Percentiles rank a stretch among this genome's conserved stretches.
These are phyloP conservation scores for Candida alai DNA, from an alignment of 805 yeast genomes.

Conservation along the genomic window DNA sequence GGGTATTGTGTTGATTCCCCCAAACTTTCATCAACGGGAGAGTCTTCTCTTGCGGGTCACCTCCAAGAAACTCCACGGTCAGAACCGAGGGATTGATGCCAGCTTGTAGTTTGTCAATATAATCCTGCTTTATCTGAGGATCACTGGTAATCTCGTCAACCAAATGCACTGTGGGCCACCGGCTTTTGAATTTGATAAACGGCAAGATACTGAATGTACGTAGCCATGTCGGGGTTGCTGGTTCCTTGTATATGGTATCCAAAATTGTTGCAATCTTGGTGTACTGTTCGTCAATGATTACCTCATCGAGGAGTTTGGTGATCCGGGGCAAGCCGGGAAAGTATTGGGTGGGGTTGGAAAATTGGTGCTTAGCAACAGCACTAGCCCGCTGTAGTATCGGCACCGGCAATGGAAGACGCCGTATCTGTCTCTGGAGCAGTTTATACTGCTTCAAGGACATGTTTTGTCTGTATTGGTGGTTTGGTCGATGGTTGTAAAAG, in stretches of 20 bases:
- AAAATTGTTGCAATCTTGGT: slow-evolving; percentile 19
- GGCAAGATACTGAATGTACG: slow-evolving; percentile 16
- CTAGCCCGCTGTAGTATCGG: background rate
- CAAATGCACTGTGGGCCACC: slow-evolving; percentile 36
- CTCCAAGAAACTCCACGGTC: too few relatives aligned
- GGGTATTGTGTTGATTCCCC: too few relatives aligned
- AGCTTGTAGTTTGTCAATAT: background rate
- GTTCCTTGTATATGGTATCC: slow-evolving; percentile 25
- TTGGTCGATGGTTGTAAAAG: too few relatives aligned
- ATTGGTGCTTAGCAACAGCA: background rate
- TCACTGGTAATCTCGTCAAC: slow-evolving; percentile 17
- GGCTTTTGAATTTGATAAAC: slow-evolving; percentile 18
- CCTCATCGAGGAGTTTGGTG: slow-evolving; percentile 18
- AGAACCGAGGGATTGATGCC: too few relatives aligned
- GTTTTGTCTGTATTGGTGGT: background rate
- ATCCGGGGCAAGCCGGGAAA: background rate
- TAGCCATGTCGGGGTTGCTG: slow-evolving; percentile 17
- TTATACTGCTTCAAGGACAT: slow-evolving; percentile 6
- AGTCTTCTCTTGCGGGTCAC: background rate
- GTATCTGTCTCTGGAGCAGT: slow-evolving; percentile 2
- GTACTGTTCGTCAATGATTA: slow-evolving; percentile 27
- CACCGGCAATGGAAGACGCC: slow-evolving; percentile 7
- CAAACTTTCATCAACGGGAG: too few relatives aligned
- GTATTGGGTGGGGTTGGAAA: background rate
- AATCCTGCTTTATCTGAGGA: background rate